Evolutionary conservation across 176 grass and related monocot species (phyloP), one percentile per base, ranked within the genome.

Genomic region (Zea luxurians): DNA sequence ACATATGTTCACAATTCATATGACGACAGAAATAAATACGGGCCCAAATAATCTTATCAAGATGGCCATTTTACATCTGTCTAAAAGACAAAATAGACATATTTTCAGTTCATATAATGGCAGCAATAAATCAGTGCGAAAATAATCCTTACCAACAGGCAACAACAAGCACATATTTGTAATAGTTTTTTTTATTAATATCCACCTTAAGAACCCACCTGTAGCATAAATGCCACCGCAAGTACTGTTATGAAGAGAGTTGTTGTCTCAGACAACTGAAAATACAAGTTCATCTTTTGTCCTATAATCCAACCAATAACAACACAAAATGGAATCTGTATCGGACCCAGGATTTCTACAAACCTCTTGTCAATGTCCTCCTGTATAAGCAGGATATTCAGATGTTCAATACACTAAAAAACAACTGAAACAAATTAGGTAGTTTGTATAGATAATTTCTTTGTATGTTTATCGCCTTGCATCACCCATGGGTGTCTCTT

Each of bases 231-330:
- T 77, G 94, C 94, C 15, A 97, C 94, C 46, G 93, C 94, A 4
- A 97, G 70, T 20, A 97, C 89, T 49, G 94, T 97, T 84, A 97
- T 94, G 83, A 97, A 97, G 50, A 93, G 94, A 46, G 87, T 88
- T 73, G 91, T 82, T 48, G 94, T 97, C 83, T 93, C 91, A 70
- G 94, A 97, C 64, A 97, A 80, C 76, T 97, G 94, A 66, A 97
- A 97, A 90, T 97, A 92, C 85, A 97, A 90, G 76, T 93, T 87
- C 91, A 97, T 97, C 61, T 70, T 86, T 60, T 90, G 81, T 57
- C 87, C 86, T 91, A 94, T 97, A n/a, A 97, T 88, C 94, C 91
- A 97, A 74, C 94, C 91, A 82, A 93, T 74, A 61, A 97, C 94
- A 6, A 92, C 94, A 92, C 89, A 92, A 86, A 92, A 97, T 58